Percentiles rank a stretch among this genome's conserved stretches.
Conservation (phyloP, 2,329 filamentous ascomycete genomes). For the Albophoma yamanashiensis region DNA sequence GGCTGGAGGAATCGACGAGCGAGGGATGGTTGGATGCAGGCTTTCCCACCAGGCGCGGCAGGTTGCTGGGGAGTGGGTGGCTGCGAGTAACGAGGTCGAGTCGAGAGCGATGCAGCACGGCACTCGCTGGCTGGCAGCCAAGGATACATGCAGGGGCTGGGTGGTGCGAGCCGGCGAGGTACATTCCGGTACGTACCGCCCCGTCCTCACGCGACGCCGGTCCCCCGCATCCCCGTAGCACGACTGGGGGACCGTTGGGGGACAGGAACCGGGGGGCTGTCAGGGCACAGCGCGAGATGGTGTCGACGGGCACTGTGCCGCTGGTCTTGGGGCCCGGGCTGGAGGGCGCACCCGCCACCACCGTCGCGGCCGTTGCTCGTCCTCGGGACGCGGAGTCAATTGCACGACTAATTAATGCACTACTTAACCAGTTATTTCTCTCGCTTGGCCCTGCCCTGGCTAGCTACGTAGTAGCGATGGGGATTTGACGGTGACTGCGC, state of each 20-base stretch:
- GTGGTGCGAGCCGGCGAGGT: not conserved
- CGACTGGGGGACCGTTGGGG: not conserved
- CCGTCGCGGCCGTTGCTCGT: not conserved
- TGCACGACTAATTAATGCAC: too few relatives aligned
- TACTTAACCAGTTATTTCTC: too few relatives aligned
- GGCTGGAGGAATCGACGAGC: not conserved
- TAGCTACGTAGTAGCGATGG: too few relatives aligned
- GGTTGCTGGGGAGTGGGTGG: not conserved
- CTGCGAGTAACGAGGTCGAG: not conserved
- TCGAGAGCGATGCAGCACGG: not conserved
- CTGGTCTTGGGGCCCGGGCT: not conserved
- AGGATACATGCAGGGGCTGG: not conserved
- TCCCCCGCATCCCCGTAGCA: not conserved
- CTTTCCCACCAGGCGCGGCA: not conserved
- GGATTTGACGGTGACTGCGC: too few relatives aligned
- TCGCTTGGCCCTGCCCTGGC: not conserved
- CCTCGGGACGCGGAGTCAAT: not conserved
- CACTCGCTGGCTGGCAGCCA: not conserved
- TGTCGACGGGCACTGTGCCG: not conserved
- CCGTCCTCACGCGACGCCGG: not conserved
- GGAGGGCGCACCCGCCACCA: not conserved
- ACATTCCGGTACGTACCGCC: not conserved
- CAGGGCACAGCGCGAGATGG: not conserved
- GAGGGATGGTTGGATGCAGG: not conserved
- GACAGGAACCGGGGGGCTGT: not conserved